Evolutionary conservation across 306 rosid genomes (phyloP).

Genomic region (Malus sieversii): DNA sequence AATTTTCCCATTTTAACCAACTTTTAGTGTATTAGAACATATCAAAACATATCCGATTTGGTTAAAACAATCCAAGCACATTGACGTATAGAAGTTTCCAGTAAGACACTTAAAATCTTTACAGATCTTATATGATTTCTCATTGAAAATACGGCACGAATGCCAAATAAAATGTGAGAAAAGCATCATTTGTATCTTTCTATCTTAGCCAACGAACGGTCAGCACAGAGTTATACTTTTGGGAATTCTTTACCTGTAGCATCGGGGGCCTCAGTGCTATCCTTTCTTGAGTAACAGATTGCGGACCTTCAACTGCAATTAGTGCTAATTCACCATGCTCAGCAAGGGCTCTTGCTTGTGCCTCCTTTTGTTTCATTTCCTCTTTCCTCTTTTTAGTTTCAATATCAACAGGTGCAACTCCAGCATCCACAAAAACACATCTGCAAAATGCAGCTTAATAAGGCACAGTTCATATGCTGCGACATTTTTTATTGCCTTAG

Average conservation of each 20-base stretch:
- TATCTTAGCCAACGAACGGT: neutral
- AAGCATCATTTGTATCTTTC: neutral
- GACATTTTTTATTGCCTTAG: neutral
- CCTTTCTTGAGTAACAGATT: slow-evolving; percentile 63
- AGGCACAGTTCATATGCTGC: neutral
- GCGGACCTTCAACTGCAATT: slow-evolving; percentile 76
- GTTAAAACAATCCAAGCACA: neutral
- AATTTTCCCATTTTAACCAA: neutral
- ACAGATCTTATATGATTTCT: neutral
- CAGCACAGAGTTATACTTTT: neutral
- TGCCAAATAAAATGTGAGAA: neutral
- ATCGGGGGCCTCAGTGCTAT: slow-evolving; percentile 82
- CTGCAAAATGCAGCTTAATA: slow-evolving; percentile 38
- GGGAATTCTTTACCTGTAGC: slow-evolving; percentile 65
- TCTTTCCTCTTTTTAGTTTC: slow-evolving; percentile 85
- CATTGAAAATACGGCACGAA: neutral
- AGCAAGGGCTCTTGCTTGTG: slow-evolving; percentile 60
- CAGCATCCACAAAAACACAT: slow-evolving; percentile 94
- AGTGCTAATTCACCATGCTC: slow-evolving; percentile 93
- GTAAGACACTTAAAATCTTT: neutral
- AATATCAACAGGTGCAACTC: slow-evolving; percentile 77
- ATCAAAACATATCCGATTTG: neutral
- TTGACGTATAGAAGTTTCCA: neutral
- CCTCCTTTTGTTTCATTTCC: slow-evolving; percentile 75
- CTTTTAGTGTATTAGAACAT: neutral